A percentile compares a stretch with the other conserved stretches of the same genome.
Evolutionary conservation across 2,329 filamentous ascomycete species (phyloP).

Genomic region (Pleurostoma richardsiae): DNA sequence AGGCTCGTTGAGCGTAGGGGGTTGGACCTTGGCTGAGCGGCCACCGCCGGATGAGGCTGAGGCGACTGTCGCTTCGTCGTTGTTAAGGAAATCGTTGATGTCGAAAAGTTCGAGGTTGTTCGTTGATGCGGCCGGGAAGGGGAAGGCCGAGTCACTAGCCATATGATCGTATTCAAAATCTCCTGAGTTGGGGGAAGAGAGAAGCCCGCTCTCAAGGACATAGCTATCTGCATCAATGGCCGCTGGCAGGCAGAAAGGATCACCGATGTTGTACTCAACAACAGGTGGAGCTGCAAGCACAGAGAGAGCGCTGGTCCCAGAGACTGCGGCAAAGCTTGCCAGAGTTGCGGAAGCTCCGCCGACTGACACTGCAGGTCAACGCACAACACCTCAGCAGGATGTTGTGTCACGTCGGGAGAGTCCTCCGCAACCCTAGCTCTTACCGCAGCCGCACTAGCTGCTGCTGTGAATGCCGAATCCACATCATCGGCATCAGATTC

Average conservation of each 20-base stretch:
- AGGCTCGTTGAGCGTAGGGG: slow-evolving; percentile 49
- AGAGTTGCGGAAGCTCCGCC: slow-evolving; percentile 53
- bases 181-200: slow-evolving; percentile 66
- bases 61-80: slow-evolving; percentile 44
- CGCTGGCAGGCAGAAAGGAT: slow-evolving; percentile 65
- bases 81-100: slow-evolving; percentile 49
- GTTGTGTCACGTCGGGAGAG: slow-evolving; percentile 95
- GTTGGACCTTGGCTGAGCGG: slow-evolving; percentile 46
- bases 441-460: slow-evolving; percentile 15
- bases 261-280: slow-evolving; percentile 63
- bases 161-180: slow-evolving; percentile 63
- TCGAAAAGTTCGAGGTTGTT: slow-evolving; percentile 6
- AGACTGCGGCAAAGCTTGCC: slow-evolving; percentile 36
- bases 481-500: slow-evolving; percentile 18
- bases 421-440: slow-evolving; percentile 17
- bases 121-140: slow-evolving; percentile 20
- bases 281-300: slow-evolving; percentile 51
- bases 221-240: slow-evolving; percentile 68
- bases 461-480: slow-evolving; percentile 14
- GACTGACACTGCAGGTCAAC: slow-evolving; percentile 99
- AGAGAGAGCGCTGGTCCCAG: slow-evolving; percentile 34
- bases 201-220: slow-evolving; percentile 71
- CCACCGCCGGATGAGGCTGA: slow-evolving; percentile 41
- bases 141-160: slow-evolving; percentile 53
- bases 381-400: slow-evolving; percentile 99